These are phyloP conservation scores for Populus hybrid DNA, from an alignment of 441 rosid species.

Conservation along the genomic window DNA sequence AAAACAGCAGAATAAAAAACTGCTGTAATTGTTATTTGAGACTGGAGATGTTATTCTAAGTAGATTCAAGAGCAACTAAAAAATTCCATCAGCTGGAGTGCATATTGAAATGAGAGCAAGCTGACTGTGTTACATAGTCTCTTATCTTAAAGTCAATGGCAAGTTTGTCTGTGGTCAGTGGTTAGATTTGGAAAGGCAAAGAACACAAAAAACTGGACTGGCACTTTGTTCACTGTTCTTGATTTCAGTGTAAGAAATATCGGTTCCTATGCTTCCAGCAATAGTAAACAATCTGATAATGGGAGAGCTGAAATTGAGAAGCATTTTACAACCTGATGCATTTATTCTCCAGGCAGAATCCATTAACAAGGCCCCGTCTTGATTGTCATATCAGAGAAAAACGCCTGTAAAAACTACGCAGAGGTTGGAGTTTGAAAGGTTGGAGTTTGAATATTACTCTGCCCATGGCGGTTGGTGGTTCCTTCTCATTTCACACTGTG, in stretches of 20 bases:
- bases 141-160: not conserved
- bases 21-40: not conserved
- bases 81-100: not conserved
- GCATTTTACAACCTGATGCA: not conserved
- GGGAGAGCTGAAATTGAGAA: not conserved
- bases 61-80: not conserved
- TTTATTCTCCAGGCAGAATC: not conserved
- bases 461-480: not conserved
- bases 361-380: not conserved
- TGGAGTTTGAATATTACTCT: not conserved
- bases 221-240: not conserved
- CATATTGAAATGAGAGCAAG: not conserved
- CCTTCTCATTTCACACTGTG: not conserved
- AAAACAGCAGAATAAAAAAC: not conserved
- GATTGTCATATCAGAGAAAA: not conserved
- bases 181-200: not conserved
- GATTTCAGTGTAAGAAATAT: not conserved
- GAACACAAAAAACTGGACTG: not conserved
- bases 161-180: not conserved
- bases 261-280: not conserved
- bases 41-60: too few relatives aligned
- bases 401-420: not conserved
- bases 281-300: not conserved
- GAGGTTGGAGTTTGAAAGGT: too few relatives aligned
- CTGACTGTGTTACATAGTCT: not conserved